phyloP scores from a whole-genome alignment of 139 green algal species.

The Coelastrella sp. region DNA sequence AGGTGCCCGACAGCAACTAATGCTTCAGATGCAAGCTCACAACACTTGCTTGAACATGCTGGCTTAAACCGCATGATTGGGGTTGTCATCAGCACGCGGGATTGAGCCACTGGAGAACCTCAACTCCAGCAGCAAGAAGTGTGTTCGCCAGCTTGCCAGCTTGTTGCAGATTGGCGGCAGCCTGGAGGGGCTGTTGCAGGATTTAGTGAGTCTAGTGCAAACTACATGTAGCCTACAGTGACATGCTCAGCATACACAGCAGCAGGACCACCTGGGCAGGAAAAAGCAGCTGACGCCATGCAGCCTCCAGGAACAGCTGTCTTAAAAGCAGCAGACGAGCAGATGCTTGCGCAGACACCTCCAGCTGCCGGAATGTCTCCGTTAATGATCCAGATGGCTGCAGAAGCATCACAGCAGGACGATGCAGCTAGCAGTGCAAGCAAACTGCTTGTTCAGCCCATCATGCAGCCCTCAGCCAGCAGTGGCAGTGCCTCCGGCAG shows the following conservation, averaged over 20 bases:
- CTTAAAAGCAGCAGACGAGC: background rate
- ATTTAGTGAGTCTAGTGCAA: no score
- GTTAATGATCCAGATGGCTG: background rate
- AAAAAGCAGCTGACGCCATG: conserved; percentile 1
- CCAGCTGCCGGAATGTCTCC: background rate
- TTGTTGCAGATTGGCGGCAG: no score
- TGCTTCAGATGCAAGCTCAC: background rate
- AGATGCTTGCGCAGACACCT: background rate
- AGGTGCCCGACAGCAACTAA: no score
- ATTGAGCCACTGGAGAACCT: no score
- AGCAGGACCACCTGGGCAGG: background rate
- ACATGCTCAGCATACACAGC: background rate
- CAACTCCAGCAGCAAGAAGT: no score
- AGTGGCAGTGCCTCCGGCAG: background rate
- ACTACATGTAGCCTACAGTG: no score
- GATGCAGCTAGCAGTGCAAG: background rate
- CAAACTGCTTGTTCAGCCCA: background rate
- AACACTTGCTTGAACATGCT: background rate
- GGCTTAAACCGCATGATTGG: no score
- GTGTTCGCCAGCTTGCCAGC: no score
- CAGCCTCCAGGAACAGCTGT: background rate
- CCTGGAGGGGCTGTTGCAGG: no score
- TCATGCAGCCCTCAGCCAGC: background rate
- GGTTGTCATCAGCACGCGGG: no score
- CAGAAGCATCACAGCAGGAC: background rate